Evolutionary conservation across 2,329 filamentous ascomycete species (phyloP), one percentile per base, ranked within the genome.

Genomic region (Neoscytalidium dimidiatum): DNA sequence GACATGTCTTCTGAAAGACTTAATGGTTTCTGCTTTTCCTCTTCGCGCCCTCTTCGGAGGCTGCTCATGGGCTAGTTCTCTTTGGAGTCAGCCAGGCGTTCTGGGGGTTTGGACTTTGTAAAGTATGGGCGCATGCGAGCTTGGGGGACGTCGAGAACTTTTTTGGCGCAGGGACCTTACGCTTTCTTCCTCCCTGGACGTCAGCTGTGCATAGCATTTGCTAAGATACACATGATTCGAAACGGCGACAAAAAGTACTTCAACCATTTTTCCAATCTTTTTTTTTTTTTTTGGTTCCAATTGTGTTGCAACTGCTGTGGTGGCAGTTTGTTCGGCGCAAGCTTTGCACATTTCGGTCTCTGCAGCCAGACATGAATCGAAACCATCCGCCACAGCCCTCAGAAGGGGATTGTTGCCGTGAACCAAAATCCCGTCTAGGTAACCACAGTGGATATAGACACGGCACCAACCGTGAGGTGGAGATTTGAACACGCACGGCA

Each of bases 141-240:
- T 60, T 46, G 56, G 56, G n/a, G 56, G 56, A 60, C 56, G 41
- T 60, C 56, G 56, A 60, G 56, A 44, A 21, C 5, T 46, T 60
- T 33, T 52, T 31, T 60, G 56, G 56, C 56, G 56, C 33, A 60
- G 56, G 56, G 38, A 60, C 14, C 26, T 60, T 26, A 31, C 43
- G 19, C 41, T 60, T 60, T 60, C 28, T 60, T 52, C 35, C 11
- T 58, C 56, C 56, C 56, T 46, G 17, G 14, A 56, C 35, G 49
- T 48, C 61, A 19, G 51, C 49, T 64, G 49, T 64, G 61, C 61
- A 64, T 64, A 64, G 61, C 61, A 64, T 64, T 43, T 46, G 46
- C 46, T 60, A 51, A 44, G 35, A 56, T 48, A 62, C 49, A 44
- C 48, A 56, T 64, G 35, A 46, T 43, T 31, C 26, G 26, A 31